These are phyloP conservation scores for Pleurotus pulmonarius DNA, from an alignment of 768 basidiomycete species.

Conservation along the genomic window DNA sequence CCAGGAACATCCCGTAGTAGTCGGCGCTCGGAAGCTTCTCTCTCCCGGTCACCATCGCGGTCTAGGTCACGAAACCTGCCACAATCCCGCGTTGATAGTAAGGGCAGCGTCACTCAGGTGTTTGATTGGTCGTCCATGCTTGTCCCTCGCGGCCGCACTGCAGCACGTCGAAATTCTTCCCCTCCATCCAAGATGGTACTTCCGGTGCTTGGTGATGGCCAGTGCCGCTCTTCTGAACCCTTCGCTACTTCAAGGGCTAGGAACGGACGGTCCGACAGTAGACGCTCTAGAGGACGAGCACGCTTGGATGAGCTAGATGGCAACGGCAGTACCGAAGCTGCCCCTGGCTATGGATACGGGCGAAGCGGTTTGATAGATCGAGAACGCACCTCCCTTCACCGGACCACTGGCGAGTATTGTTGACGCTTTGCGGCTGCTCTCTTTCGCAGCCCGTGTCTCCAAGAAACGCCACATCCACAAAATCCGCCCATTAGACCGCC, in stretches of 20 bases:
- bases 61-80: slow-evolving; percentile 27
- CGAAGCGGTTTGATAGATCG: slow-evolving; percentile 58
- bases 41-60: slow-evolving; percentile 39
- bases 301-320: slow-evolving; percentile 44
- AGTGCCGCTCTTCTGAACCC: slow-evolving; percentile 20
- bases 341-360: slow-evolving; percentile 61
- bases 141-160: slow-evolving; percentile 45
- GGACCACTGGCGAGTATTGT: not conserved
- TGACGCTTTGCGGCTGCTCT: not conserved
- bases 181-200: slow-evolving; percentile 48
- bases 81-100: slow-evolving; percentile 14
- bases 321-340: slow-evolving; percentile 33
- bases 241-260: slow-evolving; percentile 20
- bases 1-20: slow-evolving; percentile 27
- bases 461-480: slow-evolving; percentile 10
- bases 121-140: slow-evolving; percentile 44
- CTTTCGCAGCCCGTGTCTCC: slow-evolving; percentile 4
- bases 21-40: slow-evolving; percentile 27
- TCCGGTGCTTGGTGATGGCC: slow-evolving; percentile 25
- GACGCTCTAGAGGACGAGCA: slow-evolving; percentile 48
- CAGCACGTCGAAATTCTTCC: slow-evolving; percentile 53
- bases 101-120: slow-evolving; percentile 35
- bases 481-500: slow-evolving; percentile 17
- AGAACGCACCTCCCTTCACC: slow-evolving; percentile 24
- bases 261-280: slow-evolving; percentile 20